phyloP scores from a whole-genome alignment of 140 eudicot genomes.

The Erigeron philadelphicus region DNA sequence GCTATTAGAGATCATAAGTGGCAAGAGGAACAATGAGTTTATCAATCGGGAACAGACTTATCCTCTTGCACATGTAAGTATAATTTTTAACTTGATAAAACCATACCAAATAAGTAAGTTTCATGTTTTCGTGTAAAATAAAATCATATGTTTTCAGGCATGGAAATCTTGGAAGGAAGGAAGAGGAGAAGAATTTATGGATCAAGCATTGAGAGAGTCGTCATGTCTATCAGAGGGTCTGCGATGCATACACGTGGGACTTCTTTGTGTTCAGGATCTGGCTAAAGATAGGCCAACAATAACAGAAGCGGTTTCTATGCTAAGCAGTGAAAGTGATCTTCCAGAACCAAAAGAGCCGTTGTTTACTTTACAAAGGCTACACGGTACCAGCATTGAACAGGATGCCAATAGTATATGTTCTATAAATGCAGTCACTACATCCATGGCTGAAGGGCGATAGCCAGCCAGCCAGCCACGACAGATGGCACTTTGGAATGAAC shows the following conservation, averaged over 20 bases:
- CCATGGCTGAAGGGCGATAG: conserved; percentile 28
- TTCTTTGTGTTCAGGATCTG: conserved; percentile 34
- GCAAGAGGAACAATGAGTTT: conserved; percentile 24
- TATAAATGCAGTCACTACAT: conserved; percentile 12
- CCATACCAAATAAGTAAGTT: neutral
- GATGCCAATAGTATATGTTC: conserved; percentile 1
- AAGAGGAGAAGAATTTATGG: conserved; percentile 21
- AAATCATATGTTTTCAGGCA: conserved; percentile 23
- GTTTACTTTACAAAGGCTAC: conserved; percentile 19
- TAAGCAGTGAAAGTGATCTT: conserved; percentile 18
- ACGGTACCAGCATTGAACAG: neutral
- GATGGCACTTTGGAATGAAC: neutral
- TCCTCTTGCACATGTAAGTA: conserved; percentile 27
- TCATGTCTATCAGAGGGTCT: neutral
- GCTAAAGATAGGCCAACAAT: conserved; percentile 31
- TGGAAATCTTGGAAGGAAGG: conserved; percentile 34
- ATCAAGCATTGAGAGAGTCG: conserved; percentile 8
- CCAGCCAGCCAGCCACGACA: neutral
- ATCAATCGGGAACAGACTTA: conserved; percentile 2
- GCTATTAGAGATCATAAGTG: conserved; percentile 35
- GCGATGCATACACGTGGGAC: conserved; percentile 36
- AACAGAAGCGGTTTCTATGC: conserved; percentile 24
- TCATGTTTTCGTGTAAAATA: neutral
- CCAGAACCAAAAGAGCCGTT: conserved; percentile 31
- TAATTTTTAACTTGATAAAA: neutral